Conservation (phyloP, 306 rosid species). For the Hippophae rhamnoides region DNA sequence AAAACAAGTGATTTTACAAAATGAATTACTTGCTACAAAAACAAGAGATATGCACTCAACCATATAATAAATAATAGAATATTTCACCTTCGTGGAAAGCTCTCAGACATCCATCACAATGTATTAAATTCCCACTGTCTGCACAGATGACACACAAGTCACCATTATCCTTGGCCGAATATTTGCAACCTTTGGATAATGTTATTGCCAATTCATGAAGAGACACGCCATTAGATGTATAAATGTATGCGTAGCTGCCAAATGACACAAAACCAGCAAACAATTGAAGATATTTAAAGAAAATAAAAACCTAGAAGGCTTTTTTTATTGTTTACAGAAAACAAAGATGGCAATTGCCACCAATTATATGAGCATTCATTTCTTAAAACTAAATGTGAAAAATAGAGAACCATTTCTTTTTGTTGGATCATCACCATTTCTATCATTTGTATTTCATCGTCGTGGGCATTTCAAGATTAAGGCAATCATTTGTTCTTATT, state of each 20-base stretch:
- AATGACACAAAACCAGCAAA: constrained; percentile 21
- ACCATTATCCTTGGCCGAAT: constrained; percentile 76
- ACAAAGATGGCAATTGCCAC: neutral
- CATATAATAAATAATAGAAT: neutral
- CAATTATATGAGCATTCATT: neutral
- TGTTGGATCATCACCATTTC: too few species aligned
- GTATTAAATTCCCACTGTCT: constrained; percentile 92
- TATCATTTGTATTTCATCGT: too few species aligned
- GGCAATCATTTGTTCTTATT: too few species aligned
- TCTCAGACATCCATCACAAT: constrained; percentile 97
- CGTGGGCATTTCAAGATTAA: too few species aligned
- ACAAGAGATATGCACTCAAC: neutral
- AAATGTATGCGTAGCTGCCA: constrained; percentile 90
- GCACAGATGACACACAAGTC: constrained; percentile 85
- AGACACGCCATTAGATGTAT: constrained; percentile 89
- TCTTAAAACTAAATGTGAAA: neutral
- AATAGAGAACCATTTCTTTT: too few species aligned
- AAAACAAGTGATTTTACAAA: too few species aligned
- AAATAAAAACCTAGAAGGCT: too few species aligned
- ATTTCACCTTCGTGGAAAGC: constrained; percentile 87
- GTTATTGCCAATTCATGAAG: constrained; percentile 86
- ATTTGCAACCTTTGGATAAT: constrained; percentile 75
- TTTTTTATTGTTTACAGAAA: neutral
- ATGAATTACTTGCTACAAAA: neutral
- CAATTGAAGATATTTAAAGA: neutral